Percentiles rank a stretch among this genome's conserved stretches.
Conservation (phyloP, 768 basidiomycete genomes). For the Tulasnella sp. region DNA sequence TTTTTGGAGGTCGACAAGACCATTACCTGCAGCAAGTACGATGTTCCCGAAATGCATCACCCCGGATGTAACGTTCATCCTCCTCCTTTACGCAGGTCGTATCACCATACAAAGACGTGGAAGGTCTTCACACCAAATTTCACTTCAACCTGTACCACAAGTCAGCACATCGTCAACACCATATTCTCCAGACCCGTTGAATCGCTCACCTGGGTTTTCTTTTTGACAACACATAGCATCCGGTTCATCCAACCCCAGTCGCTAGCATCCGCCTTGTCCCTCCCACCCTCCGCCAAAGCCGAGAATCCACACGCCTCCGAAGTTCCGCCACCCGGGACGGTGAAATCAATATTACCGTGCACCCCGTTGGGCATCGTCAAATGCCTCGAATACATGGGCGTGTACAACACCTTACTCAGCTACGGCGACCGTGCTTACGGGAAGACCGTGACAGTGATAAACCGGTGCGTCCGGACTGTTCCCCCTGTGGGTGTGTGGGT, state of each 20-base stretch:
- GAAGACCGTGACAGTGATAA: conserved; percentile 86
- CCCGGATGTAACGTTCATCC: no score
- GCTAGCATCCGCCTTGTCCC: conserved; percentile 32
- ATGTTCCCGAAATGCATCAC: not conserved
- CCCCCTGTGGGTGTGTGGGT: not conserved
- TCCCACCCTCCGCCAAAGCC: not conserved
- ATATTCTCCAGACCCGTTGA: conserved; percentile 6
- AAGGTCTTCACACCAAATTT: conserved; percentile 93
- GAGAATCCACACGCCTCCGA: conserved; percentile 28
- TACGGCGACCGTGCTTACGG: conserved; percentile 95
- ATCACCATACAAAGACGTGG: conserved; percentile 93
- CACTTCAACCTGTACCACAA: conserved; percentile 92
- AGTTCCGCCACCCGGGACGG: conserved; percentile 64
- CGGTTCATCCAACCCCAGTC: conserved; percentile 79
- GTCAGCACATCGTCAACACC: conserved; percentile 34
- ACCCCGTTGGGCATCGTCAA: conserved; percentile 97
- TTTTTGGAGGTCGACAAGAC: conserved; percentile 79
- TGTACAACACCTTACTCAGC: conserved; percentile 83
- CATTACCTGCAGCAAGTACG: conserved; percentile 88
- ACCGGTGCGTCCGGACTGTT: conserved; percentile 43
- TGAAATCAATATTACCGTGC: conserved; percentile 95
- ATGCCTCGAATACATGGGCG: conserved; percentile 76
- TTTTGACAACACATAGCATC: conserved; percentile 42
- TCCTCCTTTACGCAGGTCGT: conserved; percentile 60
- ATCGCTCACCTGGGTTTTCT: not conserved